Conservation (phyloP, 2,329 filamentous ascomycete species). For the Microthyrium microscopicum region DNA sequence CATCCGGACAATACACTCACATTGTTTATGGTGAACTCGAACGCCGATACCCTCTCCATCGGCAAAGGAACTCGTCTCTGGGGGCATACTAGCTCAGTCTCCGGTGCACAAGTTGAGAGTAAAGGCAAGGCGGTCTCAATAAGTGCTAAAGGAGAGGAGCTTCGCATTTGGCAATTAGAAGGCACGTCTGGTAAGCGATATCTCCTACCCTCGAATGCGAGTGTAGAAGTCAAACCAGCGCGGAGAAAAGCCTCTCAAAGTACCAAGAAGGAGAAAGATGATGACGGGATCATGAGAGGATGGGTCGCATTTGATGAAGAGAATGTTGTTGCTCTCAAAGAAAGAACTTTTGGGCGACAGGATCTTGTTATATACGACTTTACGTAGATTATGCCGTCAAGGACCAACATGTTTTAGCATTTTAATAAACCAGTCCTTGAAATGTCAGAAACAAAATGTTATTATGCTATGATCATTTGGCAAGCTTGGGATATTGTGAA, state of each 20-base stretch:
- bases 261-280: constrained; percentile 9
- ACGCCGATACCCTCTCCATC: constrained; percentile 45
- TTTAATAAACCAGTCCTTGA: too few relatives aligned
- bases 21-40: constrained; percentile 66
- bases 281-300: constrained; percentile 30
- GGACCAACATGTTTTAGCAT: background rate
- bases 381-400: constrained; percentile 29
- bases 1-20: constrained; percentile 79
- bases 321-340: constrained; percentile 72
- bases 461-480: too few relatives aligned
- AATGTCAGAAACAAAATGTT: too few relatives aligned
- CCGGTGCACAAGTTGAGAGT: constrained; percentile 67
- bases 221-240: constrained; percentile 33
- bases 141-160: constrained; percentile 51
- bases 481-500: too few relatives aligned
- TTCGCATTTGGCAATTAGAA: constrained; percentile 78
- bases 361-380: constrained; percentile 79
- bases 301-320: constrained; percentile 87
- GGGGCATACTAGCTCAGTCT: constrained; percentile 84
- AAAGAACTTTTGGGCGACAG: constrained; percentile 50
- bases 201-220: constrained; percentile 27
- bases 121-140: constrained; percentile 84
- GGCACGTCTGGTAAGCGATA: constrained; percentile 32
- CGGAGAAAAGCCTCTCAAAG: constrained; percentile 1
- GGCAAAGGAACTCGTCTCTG: constrained; percentile 62